phyloP scores from a whole-genome alignment of 2,329 filamentous ascomycete genomes.

The Blumeria graminis region DNA sequence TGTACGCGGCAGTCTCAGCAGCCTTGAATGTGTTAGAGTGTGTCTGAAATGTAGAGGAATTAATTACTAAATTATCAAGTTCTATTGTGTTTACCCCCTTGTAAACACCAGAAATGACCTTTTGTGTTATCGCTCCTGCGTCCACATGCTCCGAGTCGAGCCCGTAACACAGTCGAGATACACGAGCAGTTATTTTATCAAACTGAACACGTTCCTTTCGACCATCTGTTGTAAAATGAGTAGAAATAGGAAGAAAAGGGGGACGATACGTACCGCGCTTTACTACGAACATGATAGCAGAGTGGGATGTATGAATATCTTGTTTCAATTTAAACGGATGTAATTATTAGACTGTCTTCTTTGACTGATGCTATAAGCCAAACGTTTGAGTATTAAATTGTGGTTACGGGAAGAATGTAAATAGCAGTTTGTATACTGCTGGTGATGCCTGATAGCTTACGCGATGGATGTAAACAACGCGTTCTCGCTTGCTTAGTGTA shows the following conservation, averaged over 20 bases:
- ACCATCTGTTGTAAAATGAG: slow-evolving; percentile 40
- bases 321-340: too few relatives aligned
- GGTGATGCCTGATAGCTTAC: too few relatives aligned
- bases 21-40: slow-evolving; percentile 31
- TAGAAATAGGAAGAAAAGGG: neutral
- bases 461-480: too few relatives aligned
- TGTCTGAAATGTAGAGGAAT: slow-evolving; percentile 7
- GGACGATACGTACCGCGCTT: slow-evolving; percentile 15
- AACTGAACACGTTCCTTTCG: slow-evolving; percentile 99
- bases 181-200: slow-evolving; percentile 98
- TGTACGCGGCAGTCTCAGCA: slow-evolving; percentile 95
- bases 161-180: slow-evolving; percentile 91
- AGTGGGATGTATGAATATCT: too few relatives aligned
- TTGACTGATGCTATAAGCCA: too few relatives aligned
- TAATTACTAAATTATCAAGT: slow-evolving; percentile 78
- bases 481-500: too few relatives aligned
- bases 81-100: slow-evolving; percentile 92
- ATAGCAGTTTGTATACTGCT: too few relatives aligned
- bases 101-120: slow-evolving; percentile 98
- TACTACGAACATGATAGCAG: slow-evolving; percentile 14
- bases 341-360: too few relatives aligned
- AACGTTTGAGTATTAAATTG: too few relatives aligned
- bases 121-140: slow-evolving; percentile 93
- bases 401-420: too few relatives aligned
- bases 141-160: slow-evolving; percentile 91